Base-by-base conservation (phyloP, 768 basidiomycete species). In the Trametes maxima region DNA sequence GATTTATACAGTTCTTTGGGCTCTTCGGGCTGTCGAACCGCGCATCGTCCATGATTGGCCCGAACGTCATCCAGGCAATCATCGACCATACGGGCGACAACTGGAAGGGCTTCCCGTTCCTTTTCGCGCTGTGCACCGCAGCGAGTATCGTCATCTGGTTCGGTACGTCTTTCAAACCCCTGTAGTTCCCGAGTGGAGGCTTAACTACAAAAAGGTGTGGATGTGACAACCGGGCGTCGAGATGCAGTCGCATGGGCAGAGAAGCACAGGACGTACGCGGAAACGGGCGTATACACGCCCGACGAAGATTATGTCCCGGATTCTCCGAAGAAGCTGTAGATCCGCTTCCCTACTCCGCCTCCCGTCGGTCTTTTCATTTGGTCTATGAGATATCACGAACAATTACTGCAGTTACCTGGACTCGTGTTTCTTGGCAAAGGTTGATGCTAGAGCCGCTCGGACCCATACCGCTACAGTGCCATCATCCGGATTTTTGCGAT, bases 41-140 rank as follows among this genome's bases (percentile, higher is more conserved):
- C 12, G 90, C 90, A 0, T 92, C 89, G n/a, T 89, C 87, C 2
- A 90, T 92, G 83, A 85, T 94, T 45, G 92, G 92, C 0, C 91
- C 92, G 0, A 93, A 90, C 63, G 90, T 93, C 10, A 87, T 93
- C 40, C 89, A 92, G 70, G 89, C 85, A 2, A 92, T 93, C 69
- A 92, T 94, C 59, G 78, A 92, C 73, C 76, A 76, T 50, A 79
- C 85, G 2, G 87, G 86, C 0, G 80, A 85, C 70, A 92, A 89
- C 69, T 93, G 92, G 92, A 80, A 83, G 69, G 92, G 92, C 0
- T 94, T 94, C 72, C 88, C 90, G 2, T 93, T 94, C 77, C 75
- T 94, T 22, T 92, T 94, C 67, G 87, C 85, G 28, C 74, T 92
- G 8, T 92, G 89, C 65, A 69, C 76, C 11, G 69, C 74, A 21